These are phyloP conservation scores for Mycena citricolor DNA, from an alignment of 1,284 basidiomycete species.

Conservation along the genomic window DNA sequence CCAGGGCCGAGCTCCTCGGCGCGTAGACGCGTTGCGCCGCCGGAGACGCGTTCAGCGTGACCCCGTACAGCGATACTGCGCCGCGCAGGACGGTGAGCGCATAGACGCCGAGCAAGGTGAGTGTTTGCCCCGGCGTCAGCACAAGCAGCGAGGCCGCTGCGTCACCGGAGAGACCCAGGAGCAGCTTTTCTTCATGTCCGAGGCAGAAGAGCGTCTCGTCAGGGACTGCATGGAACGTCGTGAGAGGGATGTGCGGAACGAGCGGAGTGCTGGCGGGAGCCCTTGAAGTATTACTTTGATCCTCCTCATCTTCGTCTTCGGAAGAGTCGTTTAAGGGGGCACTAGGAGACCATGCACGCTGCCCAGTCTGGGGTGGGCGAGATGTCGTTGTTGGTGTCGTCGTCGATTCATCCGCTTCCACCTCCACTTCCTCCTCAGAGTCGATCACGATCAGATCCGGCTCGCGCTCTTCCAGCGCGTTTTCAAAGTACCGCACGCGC, in stretches of 20 bases:
- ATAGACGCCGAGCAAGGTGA: conserved; percentile 63
- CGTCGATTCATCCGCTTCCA: conserved; percentile 31
- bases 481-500: conserved; percentile 20
- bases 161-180: conserved; percentile 27
- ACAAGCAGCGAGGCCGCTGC: conserved; percentile 37
- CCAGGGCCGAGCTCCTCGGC: conserved; percentile 66
- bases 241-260: conserved; percentile 28
- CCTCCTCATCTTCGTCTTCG: conserved; percentile 42
- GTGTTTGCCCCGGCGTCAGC: conserved; percentile 44
- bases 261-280: conserved; percentile 4
- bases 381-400: conserved; percentile 10
- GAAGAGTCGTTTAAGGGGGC: conserved; percentile 50
- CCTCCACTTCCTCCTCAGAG: conserved; percentile 34
- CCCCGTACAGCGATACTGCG: conserved; percentile 50
- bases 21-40: conserved; percentile 55
- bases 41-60: conserved; percentile 42
- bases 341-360: conserved; percentile 55
- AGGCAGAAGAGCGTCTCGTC: conserved; percentile 49
- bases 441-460: conserved; percentile 39
- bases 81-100: conserved; percentile 56
- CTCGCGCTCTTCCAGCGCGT: conserved; percentile 21
- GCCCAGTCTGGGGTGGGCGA: conserved; percentile 13
- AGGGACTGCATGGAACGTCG: conserved; percentile 43
- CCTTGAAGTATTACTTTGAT: conserved; percentile 14
- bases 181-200: conserved; percentile 35